Percentiles rank a stretch among this genome's conserved stretches.
These are phyloP conservation scores for Podosphaera aphanis DNA, from an alignment of 2,329 filamentous ascomycete genomes.

Conservation along the genomic window DNA sequence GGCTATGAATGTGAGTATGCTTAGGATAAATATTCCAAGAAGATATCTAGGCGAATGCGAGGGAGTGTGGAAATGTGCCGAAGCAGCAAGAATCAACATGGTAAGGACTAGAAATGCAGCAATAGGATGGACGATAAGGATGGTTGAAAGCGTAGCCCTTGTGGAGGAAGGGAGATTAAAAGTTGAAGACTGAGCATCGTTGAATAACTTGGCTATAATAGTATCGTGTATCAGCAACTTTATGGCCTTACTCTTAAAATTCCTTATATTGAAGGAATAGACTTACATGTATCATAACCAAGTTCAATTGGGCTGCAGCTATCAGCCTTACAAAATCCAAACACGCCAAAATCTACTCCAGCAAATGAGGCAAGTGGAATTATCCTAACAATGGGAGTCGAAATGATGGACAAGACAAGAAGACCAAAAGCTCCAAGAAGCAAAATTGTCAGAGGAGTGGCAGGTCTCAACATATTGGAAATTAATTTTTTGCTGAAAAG, in stretches of 20 bases:
- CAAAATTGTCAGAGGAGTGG: slow-evolving; percentile 71
- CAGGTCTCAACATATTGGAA: slow-evolving; percentile 47
- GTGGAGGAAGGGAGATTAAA: slow-evolving; percentile 34
- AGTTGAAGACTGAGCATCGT: slow-evolving; percentile 8
- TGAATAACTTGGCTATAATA: slow-evolving; percentile 10
- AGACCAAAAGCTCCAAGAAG: slow-evolving; percentile 69
- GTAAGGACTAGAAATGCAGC: slow-evolving; percentile 68
- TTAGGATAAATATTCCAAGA: slow-evolving; percentile 62
- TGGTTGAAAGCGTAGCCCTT: slow-evolving; percentile 49
- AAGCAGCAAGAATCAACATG: slow-evolving; percentile 56
- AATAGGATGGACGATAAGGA: slow-evolving; percentile 80
- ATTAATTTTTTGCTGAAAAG: slow-evolving; percentile 5
- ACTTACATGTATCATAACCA: slow-evolving; percentile 66
- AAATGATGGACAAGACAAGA: slow-evolving; percentile 69
- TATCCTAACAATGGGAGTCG: slow-evolving; percentile 63
- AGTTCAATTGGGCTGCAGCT: slow-evolving; percentile 52
- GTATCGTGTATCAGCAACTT: not conserved
- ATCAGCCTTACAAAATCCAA: slow-evolving; percentile 54
- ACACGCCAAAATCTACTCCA: slow-evolving; percentile 68
- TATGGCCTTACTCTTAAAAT: not conserved
- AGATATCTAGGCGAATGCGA: slow-evolving; percentile 80
- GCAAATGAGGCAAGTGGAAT: slow-evolving; percentile 64
- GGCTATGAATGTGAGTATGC: slow-evolving; percentile 62
- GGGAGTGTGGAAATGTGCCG: slow-evolving; percentile 67
- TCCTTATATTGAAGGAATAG: not conserved